These are phyloP conservation scores for Nemania serpens DNA, from an alignment of 2,329 filamentous ascomycete species.

Conservation along the genomic window DNA sequence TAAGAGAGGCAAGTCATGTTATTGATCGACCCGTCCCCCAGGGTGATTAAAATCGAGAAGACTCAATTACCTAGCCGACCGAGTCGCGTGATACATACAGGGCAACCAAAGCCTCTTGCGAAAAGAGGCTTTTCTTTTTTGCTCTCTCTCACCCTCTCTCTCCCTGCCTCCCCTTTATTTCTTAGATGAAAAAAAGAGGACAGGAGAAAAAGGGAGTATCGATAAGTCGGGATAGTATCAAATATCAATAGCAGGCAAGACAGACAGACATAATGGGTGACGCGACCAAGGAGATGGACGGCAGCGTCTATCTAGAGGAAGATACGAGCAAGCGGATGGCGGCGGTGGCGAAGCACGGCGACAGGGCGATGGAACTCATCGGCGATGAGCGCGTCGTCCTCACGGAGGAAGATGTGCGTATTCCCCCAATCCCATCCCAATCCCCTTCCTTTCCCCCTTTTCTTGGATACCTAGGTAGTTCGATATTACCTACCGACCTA, in stretches of 20 bases:
- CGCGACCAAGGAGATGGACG: conserved; percentile 11
- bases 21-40: no score
- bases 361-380: conserved; percentile 19
- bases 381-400: conserved; percentile 25
- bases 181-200: no score
- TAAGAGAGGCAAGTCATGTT: not conserved
- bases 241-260: not conserved
- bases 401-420: conserved; percentile 30
- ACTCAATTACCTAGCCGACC: no score
- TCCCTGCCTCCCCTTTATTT: no score
- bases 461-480: not conserved
- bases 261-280: conserved; percentile 7
- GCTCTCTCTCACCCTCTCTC: no score
- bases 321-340: conserved; percentile 9
- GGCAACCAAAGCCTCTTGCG: no score
- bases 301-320: conserved; percentile 21
- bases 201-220: not conserved
- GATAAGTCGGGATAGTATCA: not conserved
- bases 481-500: not conserved
- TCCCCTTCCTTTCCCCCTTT: not conserved
- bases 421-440: not conserved
- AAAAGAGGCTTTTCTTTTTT: no score
- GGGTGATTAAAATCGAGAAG: no score
- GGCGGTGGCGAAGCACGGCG: conserved; percentile 18
- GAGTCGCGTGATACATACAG: no score